These are phyloP conservation scores for Talaromyces sp. DNA, from an alignment of 2,329 filamentous ascomycete genomes.

Conservation along the genomic window DNA sequence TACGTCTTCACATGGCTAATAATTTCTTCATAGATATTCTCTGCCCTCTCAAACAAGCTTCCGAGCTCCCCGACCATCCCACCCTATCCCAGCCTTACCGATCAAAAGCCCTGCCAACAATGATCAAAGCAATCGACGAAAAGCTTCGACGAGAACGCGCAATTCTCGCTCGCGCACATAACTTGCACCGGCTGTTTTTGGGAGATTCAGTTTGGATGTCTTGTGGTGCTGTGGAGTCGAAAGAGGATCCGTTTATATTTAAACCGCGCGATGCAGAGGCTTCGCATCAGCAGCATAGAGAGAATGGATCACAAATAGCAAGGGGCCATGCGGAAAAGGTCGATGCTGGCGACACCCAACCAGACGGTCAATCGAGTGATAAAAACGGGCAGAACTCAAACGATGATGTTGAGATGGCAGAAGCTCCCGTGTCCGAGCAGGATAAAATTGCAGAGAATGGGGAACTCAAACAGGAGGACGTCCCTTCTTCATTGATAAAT, in stretches of 20 bases:
- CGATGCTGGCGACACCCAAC: background rate
- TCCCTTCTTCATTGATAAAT: conserved; percentile 32
- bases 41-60: conserved; percentile 60
- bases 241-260: conserved; percentile 50
- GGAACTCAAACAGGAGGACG: conserved; percentile 36
- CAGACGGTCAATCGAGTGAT: conserved; percentile 18
- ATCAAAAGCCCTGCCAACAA: conserved; percentile 56
- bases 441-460: conserved; percentile 16
- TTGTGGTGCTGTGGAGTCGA: conserved; percentile 51
- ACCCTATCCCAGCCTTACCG: conserved; percentile 58
- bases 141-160: conserved; percentile 58
- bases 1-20: conserved; percentile 16
- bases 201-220: conserved; percentile 61
- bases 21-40: conserved; percentile 48
- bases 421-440: conserved; percentile 21
- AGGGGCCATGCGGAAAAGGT: background rate
- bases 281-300: conserved; percentile 10
- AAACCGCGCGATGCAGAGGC: conserved; percentile 30
- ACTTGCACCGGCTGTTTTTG: conserved; percentile 56
- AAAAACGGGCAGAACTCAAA: conserved; percentile 14
- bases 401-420: conserved; percentile 36
- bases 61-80: conserved; percentile 58
- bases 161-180: conserved; percentile 56
- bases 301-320: background rate
- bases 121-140: conserved; percentile 55